These are phyloP conservation scores for Epichloe gansuensis DNA, from an alignment of 2,329 filamentous ascomycete genomes.

Conservation along the genomic window DNA sequence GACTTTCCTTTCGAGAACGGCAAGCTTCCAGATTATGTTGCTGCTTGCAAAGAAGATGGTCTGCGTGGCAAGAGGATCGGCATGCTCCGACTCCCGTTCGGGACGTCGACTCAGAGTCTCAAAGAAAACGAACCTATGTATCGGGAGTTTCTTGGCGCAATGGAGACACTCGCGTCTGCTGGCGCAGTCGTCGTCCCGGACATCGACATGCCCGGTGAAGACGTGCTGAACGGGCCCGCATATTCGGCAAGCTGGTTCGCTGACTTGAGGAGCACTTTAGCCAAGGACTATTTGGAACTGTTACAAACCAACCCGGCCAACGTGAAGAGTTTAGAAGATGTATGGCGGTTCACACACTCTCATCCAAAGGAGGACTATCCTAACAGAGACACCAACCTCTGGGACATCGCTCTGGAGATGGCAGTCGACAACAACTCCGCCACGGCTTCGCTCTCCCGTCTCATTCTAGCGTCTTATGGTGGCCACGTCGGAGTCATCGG, in stretches of 20 bases:
- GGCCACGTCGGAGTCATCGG: constrained; percentile 46
- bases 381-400: constrained; percentile 39
- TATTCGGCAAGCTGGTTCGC: constrained; percentile 26
- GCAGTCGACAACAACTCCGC: constrained; percentile 41
- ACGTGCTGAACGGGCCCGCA: constrained; percentile 23
- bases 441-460: constrained; percentile 45
- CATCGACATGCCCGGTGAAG: constrained; percentile 13
- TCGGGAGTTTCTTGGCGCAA: constrained; percentile 36
- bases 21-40: too few relatives aligned
- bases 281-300: constrained; percentile 36
- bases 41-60: too few relatives aligned
- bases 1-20: too few relatives aligned
- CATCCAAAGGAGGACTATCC: constrained; percentile 44
- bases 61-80: constrained; percentile 49
- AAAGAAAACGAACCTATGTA: neutral
- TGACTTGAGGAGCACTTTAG: constrained; percentile 44
- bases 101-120: constrained; percentile 23
- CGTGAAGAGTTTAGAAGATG: constrained; percentile 35
- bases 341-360: constrained; percentile 41
- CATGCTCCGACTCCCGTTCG: constrained; percentile 35
- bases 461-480: constrained; percentile 36
- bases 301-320: constrained; percentile 45
- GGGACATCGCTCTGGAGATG: constrained; percentile 40
- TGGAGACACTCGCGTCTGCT: constrained; percentile 37
- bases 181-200: constrained; percentile 44